Conservation (phyloP, 83 land plant genomes). For the Isoetes engelmannii region DNA sequence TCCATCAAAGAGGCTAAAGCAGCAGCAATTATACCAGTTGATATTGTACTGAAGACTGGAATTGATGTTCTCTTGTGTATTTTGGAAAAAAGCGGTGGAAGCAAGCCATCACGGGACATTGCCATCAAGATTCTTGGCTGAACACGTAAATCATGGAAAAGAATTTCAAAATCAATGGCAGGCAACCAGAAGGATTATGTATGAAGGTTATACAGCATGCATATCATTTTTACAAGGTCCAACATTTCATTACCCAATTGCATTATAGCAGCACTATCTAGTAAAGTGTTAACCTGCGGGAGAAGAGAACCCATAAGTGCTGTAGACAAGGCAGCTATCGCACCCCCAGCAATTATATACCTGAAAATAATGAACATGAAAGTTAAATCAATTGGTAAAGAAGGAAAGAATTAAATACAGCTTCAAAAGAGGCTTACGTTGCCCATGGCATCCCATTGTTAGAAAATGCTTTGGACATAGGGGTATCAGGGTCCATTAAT, state of each 20-base stretch:
- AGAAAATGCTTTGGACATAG: conserved; percentile 87
- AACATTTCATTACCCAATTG: no score
- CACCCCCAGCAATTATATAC: conserved; percentile 77
- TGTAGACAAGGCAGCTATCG: conserved; percentile 82
- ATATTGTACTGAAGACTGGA: conserved; percentile 79
- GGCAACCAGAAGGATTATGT: no score
- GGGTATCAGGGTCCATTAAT: conserved; percentile 91
- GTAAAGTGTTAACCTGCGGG: conserved; percentile 60
- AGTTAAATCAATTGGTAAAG: background rate
- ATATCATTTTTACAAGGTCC: no score
- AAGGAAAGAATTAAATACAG: background rate
- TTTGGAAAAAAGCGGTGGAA: conserved; percentile 79
- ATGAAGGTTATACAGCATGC: no score
- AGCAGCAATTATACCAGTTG: conserved; percentile 62
- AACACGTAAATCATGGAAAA: no score
- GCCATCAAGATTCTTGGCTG: conserved; percentile 99
- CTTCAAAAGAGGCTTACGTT: conserved; percentile 41
- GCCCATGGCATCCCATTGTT: conserved; percentile 91
- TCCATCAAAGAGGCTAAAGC: conserved; percentile 71
- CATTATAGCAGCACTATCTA: no score
- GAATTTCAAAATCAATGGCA: no score
- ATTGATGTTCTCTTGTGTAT: conserved; percentile 60
- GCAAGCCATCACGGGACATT: conserved; percentile 95
- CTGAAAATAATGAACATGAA: conserved; percentile 25
- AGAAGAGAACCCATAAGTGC: conserved; percentile 94